A percentile compares a stretch with the other conserved stretches of the same genome.
phyloP scores from a whole-genome alignment of 768 basidiomycete species.

The Cyclocybe cylindracea region DNA sequence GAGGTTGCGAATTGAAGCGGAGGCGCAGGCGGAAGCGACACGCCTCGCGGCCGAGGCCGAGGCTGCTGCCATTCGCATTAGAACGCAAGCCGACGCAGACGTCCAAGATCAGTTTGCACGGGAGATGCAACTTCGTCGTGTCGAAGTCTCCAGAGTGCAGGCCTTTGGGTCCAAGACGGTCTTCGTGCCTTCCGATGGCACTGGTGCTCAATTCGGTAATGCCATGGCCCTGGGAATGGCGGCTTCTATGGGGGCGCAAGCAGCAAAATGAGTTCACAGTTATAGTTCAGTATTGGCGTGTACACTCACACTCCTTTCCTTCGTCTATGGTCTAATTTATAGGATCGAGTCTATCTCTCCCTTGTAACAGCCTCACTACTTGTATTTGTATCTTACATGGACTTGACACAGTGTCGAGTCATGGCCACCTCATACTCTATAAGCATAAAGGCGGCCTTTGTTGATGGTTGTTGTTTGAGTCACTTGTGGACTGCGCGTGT shows the following conservation, averaged over 20 bases:
- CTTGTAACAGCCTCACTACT: not conserved
- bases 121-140: conserved; percentile 72
- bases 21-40: conserved; percentile 78
- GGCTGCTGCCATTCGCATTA: conserved; percentile 65
- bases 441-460: conserved; percentile 23
- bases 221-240: conserved; percentile 74
- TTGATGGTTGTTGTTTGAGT: conserved; percentile 39
- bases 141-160: conserved; percentile 60
- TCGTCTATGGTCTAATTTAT: not conserved
- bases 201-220: conserved; percentile 58
- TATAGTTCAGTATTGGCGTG: not conserved
- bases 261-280: conserved; percentile 4
- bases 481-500: conserved; percentile 42
- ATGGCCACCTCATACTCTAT: too few relatives aligned
- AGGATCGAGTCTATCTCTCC: not conserved
- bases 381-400: not conserved
- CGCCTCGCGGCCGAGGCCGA: conserved; percentile 77
- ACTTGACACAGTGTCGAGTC: not conserved
- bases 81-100: conserved; percentile 60
- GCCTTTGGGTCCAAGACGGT: conserved; percentile 72
- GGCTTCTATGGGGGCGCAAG: conserved; percentile 53
- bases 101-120: conserved; percentile 69
- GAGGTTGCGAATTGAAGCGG: conserved; percentile 71
- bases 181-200: conserved; percentile 67
- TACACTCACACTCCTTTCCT: not conserved